Evolutionary conservation across 1,139 yeast species (phyloP).

Genomic region (Pichia sp.): DNA sequence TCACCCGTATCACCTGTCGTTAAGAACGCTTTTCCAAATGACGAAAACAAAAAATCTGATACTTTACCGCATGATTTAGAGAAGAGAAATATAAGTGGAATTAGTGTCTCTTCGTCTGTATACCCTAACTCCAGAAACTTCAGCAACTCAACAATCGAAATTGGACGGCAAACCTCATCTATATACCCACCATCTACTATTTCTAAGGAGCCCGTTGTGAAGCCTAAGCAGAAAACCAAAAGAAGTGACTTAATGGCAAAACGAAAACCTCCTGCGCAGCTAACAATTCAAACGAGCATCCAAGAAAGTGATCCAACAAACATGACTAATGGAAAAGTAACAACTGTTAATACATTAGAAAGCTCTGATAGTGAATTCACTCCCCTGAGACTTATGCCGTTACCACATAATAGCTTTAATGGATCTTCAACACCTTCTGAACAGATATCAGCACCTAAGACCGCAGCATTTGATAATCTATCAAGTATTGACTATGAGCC

Average conservation of each 20-base stretch:
- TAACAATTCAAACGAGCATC: constrained; percentile 8
- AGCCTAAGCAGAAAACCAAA: constrained; percentile 1
- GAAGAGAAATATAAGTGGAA: neutral
- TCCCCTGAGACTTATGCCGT: constrained; percentile 8
- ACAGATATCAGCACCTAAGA: constrained; percentile 3
- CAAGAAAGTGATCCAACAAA: no score
- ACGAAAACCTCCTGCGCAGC: constrained; percentile 15
- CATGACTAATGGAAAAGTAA: no score
- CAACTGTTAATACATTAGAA: neutral
- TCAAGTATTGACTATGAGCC: constrained; percentile 6
- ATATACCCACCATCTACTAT: constrained; percentile 11
- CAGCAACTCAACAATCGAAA: constrained; percentile 6
- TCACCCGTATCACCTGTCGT: constrained; percentile 2
- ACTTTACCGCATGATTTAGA: neutral
- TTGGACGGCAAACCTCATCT: constrained; percentile 13
- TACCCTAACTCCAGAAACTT: constrained; percentile 6
- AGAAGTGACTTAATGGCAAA: constrained; percentile 9
- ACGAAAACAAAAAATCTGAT: neutral
- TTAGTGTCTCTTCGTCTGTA: constrained; percentile 11
- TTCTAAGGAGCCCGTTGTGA: neutral
- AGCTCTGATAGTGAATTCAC: constrained; percentile 14
- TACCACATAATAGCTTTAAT: neutral
- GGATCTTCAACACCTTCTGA: neutral
- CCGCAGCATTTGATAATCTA: neutral
- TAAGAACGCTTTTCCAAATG: neutral